phyloP scores from a whole-genome alignment of 1,284 basidiomycete genomes.

The Rhizoctonia solani region DNA sequence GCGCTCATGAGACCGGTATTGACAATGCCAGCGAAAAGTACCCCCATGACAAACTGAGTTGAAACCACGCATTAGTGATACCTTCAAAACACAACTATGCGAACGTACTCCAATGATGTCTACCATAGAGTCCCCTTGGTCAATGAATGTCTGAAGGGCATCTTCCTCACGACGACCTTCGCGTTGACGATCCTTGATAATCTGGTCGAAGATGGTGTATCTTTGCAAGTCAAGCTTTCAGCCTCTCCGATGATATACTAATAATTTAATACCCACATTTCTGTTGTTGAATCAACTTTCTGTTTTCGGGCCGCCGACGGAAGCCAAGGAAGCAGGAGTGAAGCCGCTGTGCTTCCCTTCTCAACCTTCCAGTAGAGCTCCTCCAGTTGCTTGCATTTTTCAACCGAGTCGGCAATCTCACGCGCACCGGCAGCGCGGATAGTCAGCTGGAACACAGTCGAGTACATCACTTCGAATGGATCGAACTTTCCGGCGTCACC shows the following conservation, averaged over 20 bases:
- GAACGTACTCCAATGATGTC: conserved; percentile 11
- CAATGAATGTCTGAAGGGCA: conserved; percentile 8
- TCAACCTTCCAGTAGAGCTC: conserved; percentile 9
- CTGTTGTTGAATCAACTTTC: not conserved
- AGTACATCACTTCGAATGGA: conserved; percentile 5
- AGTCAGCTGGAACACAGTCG: conserved; percentile 6
- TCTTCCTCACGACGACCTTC: conserved; percentile 19
- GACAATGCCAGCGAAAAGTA: conserved; percentile 13
- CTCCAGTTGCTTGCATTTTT: conserved; percentile 10
- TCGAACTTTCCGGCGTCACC: conserved; percentile 8
- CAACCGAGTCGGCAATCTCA: conserved; percentile 20
- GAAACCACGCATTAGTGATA: not conserved
- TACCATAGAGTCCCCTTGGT: conserved; percentile 2
- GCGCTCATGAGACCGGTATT: conserved; percentile 26
- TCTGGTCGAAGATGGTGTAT: not conserved
- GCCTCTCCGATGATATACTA: too few species aligned
- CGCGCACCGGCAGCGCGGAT: too few species aligned
- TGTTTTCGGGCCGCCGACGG: conserved; percentile 3
- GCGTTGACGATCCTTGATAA: conserved; percentile 4
- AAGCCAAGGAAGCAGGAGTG: conserved; percentile 13
- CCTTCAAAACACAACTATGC: not conserved
- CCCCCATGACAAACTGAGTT: not conserved
- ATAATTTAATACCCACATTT: conserved; percentile 6
- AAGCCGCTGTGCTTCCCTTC: not conserved
- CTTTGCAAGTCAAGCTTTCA: not conserved